phyloP scores from a whole-genome alignment of 441 rosid species.

The Syzygium malaccense region DNA sequence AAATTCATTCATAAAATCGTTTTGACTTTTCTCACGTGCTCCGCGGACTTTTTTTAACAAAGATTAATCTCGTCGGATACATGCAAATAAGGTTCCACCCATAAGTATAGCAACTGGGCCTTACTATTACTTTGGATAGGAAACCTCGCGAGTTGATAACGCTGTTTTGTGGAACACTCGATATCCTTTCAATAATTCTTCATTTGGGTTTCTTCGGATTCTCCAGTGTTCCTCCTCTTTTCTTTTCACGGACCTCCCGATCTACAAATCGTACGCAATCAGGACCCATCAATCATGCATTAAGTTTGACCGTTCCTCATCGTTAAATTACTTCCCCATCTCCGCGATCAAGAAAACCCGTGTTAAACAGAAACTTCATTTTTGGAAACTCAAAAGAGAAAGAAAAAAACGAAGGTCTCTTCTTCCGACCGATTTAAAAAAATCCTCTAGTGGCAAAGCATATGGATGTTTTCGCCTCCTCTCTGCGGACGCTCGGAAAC shows the following conservation, averaged over 20 bases:
- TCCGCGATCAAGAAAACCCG: background rate
- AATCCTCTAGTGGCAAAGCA: background rate
- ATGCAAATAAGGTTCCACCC: background rate
- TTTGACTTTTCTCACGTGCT: background rate
- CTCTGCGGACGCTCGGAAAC: too few species aligned
- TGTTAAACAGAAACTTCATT: background rate
- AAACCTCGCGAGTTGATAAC: background rate
- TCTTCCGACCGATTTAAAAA: background rate
- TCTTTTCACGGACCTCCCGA: too few species aligned
- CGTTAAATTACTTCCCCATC: background rate
- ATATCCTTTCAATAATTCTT: background rate
- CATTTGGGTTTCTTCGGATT: background rate
- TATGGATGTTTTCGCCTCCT: background rate
- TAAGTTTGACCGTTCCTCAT: background rate
- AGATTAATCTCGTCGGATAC: background rate
- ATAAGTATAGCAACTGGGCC: background rate
- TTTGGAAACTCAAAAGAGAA: background rate
- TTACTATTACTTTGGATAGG: background rate
- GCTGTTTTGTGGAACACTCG: background rate
- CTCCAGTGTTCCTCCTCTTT: background rate
- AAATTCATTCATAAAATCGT: background rate
- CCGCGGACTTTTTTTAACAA: background rate
- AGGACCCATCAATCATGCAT: too few species aligned
- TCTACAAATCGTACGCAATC: background rate
- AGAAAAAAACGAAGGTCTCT: background rate